phyloP scores from a whole-genome alignment of 2,329 filamentous ascomycete species.

The Exophiala sideris region DNA sequence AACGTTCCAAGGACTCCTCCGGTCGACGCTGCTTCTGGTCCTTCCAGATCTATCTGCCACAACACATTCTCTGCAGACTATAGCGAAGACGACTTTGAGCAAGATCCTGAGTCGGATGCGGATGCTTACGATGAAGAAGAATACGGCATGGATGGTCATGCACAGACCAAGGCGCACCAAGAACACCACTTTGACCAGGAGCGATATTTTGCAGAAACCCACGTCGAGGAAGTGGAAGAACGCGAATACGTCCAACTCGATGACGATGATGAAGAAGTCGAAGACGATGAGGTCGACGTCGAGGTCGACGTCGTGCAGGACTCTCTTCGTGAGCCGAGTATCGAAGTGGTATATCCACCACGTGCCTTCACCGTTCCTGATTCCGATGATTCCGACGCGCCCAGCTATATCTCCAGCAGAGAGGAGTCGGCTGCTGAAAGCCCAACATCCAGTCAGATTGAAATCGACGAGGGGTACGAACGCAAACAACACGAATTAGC shows the following conservation, averaged over 20 bases:
- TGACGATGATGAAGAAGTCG: slow-evolving; percentile 1
- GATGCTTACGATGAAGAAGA: background rate
- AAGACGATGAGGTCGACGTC: slow-evolving; percentile 8
- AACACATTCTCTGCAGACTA: slow-evolving; percentile 43
- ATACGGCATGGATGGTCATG: background rate
- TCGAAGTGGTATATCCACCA: slow-evolving; percentile 19
- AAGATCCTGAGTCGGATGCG: background rate
- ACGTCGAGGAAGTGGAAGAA: background rate
- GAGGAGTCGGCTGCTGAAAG: slow-evolving; percentile 13
- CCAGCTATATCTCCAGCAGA: slow-evolving; percentile 11
- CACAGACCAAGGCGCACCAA: background rate
- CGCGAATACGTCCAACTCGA: background rate
- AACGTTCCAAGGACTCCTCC: background rate
- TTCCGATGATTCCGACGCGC: slow-evolving; percentile 18
- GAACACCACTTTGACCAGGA: background rate
- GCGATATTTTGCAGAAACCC: too few species aligned
- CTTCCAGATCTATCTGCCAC: slow-evolving; percentile 8
- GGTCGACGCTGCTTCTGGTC: background rate
- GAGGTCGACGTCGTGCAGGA: slow-evolving; percentile 22
- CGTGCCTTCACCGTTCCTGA: slow-evolving; percentile 22
- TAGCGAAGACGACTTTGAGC: slow-evolving; percentile 28
- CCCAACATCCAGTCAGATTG: slow-evolving; percentile 14
- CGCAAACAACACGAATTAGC: background rate
- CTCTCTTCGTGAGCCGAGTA: slow-evolving; percentile 15
- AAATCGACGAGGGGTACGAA: background rate